phyloP scores from a whole-genome alignment of 1,139 yeast species.

The Yarrowia galli region DNA sequence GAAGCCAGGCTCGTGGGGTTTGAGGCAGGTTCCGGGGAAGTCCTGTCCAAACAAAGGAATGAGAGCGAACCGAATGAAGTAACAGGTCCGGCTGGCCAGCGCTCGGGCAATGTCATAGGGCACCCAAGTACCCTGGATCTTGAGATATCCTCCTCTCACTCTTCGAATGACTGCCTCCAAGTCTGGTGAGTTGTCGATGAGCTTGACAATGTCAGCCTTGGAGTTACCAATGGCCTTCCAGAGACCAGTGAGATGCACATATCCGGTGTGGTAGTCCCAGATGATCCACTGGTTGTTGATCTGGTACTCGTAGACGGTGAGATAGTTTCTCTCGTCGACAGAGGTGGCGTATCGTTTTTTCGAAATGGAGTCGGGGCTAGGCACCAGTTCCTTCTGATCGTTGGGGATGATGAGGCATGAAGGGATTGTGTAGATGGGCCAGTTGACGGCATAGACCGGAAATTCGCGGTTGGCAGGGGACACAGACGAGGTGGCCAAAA shows the following conservation, averaged over 20 bases:
- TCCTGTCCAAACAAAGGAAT: conserved; percentile 80
- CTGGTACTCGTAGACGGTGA: conserved; percentile 76
- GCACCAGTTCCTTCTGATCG: conserved; percentile 49
- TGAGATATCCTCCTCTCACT: conserved; percentile 88
- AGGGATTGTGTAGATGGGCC: conserved; percentile 33
- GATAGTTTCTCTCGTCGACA: conserved; percentile 70
- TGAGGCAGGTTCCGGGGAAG: conserved; percentile 74
- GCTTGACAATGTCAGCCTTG: conserved; percentile 78
- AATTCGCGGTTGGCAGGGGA: conserved; percentile 32
- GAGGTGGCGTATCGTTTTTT: conserved; percentile 74
- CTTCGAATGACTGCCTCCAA: conserved; percentile 71
- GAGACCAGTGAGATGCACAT: conserved; percentile 87
- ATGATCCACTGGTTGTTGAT: conserved; percentile 72
- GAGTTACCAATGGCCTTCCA: conserved; percentile 83
- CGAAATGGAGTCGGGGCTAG: conserved; percentile 52
- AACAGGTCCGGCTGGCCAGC: conserved; percentile 79
- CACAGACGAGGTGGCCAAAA: conserved; percentile 31
- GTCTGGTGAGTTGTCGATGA: conserved; percentile 76
- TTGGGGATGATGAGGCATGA: conserved; percentile 22
- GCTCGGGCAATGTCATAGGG: conserved; percentile 73
- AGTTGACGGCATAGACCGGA: conserved; percentile 27
- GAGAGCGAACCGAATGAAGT: conserved; percentile 73
- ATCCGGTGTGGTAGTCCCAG: conserved; percentile 90
- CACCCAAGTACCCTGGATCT: conserved; percentile 96
- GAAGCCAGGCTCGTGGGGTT: conserved; percentile 70